Base-by-base conservation (phyloP, 2,329 filamentous ascomycete genomes). In the Monosporascus ibericus region DNA sequence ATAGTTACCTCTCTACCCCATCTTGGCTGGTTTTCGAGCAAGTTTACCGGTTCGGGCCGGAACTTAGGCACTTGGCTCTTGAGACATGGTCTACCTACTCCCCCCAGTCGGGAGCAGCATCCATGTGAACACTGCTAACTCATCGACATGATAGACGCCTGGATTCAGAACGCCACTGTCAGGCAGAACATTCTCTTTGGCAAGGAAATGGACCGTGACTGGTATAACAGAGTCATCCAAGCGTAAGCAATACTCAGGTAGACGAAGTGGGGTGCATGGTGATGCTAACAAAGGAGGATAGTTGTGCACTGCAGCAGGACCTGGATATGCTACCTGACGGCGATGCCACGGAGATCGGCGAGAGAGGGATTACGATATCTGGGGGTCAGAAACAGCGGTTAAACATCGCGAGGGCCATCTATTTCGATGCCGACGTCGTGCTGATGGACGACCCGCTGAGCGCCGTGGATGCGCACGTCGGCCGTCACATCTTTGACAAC, bases 311-410 rank as follows among this genome's bases (percentile, higher is more conserved):
- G 9, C 78, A 87, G 49, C 82, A 88, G 0, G 92, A 99, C 74
- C 71, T 97, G 6, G 90, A 96, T 47, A 96, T 96, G 84, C 77
- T 97, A n/a, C 92, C 92, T 0, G 82, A 88, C 52, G 88, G 90
- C 15, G 94, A 97, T 62, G 71, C 81, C 61, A 99, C 92, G 0
- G 92, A 97, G 68, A 96, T 97, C 64, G 94, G 92, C 25, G 94
- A 97, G 69, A 85, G 91, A 55, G 92, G 94, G 50, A 96, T 97
- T 64, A 97, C 91, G 1, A 88, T 97, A 1, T 96, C 91, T 18
- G 92, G 94, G 52, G 92, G 92, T 2, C 92, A 97, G 70, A 96
- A 96, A 70, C 92, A 96, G 69, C 84, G 94, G 11, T 76, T 96
- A 60, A 97, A 96, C 66, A 96, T 97, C 64, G 94, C 94, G 18